Evolutionary conservation across 768 basidiomycete species (phyloP), one percentile per base, ranked within the genome.

Genomic region (Lentinula sp.): DNA sequence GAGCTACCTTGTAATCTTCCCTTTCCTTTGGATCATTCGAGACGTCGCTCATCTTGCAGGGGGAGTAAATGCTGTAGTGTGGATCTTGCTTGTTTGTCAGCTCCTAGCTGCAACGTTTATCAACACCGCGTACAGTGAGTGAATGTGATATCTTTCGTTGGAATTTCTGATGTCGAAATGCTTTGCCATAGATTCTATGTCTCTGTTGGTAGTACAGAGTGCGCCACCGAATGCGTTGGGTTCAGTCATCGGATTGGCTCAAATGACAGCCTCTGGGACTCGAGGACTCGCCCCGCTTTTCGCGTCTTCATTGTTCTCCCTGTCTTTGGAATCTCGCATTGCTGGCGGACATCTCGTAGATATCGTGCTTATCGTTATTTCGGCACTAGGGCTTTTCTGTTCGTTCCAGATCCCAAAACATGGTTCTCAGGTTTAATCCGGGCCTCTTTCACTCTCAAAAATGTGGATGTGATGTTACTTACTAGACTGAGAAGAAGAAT

Each of bases 261-360:
- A 88, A 67, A 81, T 82, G 67, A 67, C 78, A 5, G 74, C 75
- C 2, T 82, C 80, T 1, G 70, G 76, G 4, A 73, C 79, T 64
- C 76, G 85, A 32, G 74, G 83, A 0, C 65, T 86, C 9, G 82
- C 81, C 1, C 86, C 85, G 0, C 75, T 81, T 15, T 64, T 79
- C 18, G 78, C 84, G 4, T 79, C 83, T 3, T 85, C 85, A 0
- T 69, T 87, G 13, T 87, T 84, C 64, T 80, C 86, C 0, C 62
- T 84, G 0, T 84, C 83, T 0, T 56, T 80, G 7, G 71, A 83
- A 61, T 67, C 66, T 42, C 72, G 78, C 43, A 70, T 83, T 45
- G 67, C 75, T 0, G 79, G 80, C 1, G 84, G 84, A 4, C 64
- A 71, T 45, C 63, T 82, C 23, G 80, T 78, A 5, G 78, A 81